These are phyloP conservation scores for Arabidopsis arenosa DNA, from an alignment of 345 rosid species.

Conservation along the genomic window DNA sequence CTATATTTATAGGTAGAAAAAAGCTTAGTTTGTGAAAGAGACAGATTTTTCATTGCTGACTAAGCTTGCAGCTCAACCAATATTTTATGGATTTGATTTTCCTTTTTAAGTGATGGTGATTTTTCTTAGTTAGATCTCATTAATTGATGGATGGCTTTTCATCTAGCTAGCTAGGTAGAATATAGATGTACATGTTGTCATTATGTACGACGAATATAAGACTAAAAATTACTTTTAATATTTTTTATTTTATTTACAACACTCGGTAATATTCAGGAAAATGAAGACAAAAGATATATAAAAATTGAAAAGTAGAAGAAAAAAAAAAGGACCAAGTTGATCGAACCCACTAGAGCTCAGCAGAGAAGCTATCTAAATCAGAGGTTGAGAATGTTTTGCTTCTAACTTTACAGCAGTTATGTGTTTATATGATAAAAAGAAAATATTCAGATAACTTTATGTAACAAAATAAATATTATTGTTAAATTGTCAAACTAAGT, in stretches of 20 bases:
- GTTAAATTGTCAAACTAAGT: conserved; percentile 36
- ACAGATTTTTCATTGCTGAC: conserved; percentile 52
- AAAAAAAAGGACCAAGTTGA: conserved; percentile 38
- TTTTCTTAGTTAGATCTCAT: conserved; percentile 30
- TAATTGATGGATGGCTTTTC: conserved; percentile 34
- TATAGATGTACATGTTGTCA: conserved; percentile 25
- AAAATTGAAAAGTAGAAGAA: not conserved
- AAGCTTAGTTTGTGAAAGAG: conserved; percentile 34
- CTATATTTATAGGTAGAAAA: conserved; percentile 58
- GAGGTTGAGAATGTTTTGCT: conserved; percentile 40
- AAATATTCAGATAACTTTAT: conserved; percentile 34
- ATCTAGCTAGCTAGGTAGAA: conserved; percentile 36
- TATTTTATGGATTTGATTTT: conserved; percentile 36
- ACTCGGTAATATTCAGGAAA: conserved; percentile 30
- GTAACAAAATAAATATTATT: conserved; percentile 10
- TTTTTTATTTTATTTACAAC: conserved; percentile 15
- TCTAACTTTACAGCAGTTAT: conserved; percentile 46
- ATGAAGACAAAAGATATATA: not conserved
- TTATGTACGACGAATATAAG: conserved; percentile 33
- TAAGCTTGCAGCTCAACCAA: conserved; percentile 40
- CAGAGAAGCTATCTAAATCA: conserved; percentile 43
- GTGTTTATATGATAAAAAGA: conserved; percentile 18
- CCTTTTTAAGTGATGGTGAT: conserved; percentile 26
- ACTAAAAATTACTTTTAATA: not conserved
- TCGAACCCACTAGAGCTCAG: conserved; percentile 44